Conservation (phyloP, 2,329 filamentous ascomycete genomes). For the Scedosporium apiospermum region DNA sequence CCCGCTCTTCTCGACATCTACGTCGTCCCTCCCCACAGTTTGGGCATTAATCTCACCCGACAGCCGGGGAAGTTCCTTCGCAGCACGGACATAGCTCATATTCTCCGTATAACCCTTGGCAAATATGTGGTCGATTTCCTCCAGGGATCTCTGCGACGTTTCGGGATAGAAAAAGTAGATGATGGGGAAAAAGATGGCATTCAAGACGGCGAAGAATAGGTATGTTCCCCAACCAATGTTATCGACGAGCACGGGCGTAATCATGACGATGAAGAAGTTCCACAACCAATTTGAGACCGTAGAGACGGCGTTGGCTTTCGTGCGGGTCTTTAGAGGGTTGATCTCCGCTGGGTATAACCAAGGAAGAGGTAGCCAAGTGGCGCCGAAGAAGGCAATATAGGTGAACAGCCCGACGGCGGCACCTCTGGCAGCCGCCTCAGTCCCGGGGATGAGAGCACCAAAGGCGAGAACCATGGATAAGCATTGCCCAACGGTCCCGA, state of each 20-base stretch:
- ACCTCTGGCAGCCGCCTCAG: constrained; percentile 51
- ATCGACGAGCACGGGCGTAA: constrained; percentile 66
- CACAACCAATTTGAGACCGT: constrained; percentile 58
- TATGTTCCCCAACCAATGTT: constrained; percentile 43
- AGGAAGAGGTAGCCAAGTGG: constrained; percentile 57
- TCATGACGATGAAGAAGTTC: constrained; percentile 70
- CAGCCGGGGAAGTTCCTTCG: constrained; percentile 45
- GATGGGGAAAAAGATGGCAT: constrained; percentile 31
- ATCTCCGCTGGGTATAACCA: constrained; percentile 58
- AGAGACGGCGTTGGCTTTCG: constrained; percentile 49
- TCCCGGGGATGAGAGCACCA: constrained; percentile 56
- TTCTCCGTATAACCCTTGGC: constrained; percentile 50
- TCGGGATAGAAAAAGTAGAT: constrained; percentile 39
- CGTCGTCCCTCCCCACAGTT: constrained; percentile 8
- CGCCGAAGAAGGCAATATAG: constrained; percentile 61
- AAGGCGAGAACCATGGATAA: constrained; percentile 53
- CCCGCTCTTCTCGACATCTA: background rate
- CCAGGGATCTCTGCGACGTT: constrained; percentile 39
- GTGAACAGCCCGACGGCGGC: constrained; percentile 59
- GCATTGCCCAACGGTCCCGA: constrained; percentile 35
- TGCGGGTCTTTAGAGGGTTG: constrained; percentile 53
- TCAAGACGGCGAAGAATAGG: constrained; percentile 45
- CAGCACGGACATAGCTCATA: constrained; percentile 49
- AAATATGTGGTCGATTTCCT: constrained; percentile 47
- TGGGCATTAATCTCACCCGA: constrained; percentile 43